Percentiles rank a stretch among this genome's conserved stretches.
Conservation (phyloP, 192 early-diverging fungal genomes). For the Chytriomyces confervae region DNA sequence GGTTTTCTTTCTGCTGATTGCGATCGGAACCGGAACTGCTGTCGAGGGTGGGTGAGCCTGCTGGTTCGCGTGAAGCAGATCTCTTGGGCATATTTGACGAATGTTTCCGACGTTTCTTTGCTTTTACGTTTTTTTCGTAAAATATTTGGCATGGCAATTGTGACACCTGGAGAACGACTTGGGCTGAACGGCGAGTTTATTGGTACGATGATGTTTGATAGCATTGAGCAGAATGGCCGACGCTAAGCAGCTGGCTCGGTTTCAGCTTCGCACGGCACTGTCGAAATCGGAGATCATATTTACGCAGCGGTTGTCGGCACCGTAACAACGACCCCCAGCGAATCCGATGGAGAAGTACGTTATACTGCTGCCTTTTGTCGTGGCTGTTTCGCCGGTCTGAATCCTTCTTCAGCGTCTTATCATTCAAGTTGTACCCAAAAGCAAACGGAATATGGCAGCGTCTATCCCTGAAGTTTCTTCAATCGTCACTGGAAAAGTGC, state of each 20-base stretch:
- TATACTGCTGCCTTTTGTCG: too few species aligned
- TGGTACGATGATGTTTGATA: slow-evolving; percentile 1
- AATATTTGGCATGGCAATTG: slow-evolving; percentile 32
- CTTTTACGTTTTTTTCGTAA: slow-evolving; percentile 21
- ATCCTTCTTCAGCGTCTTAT: background rate
- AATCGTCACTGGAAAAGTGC: slow-evolving; percentile 80
- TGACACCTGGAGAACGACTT: slow-evolving; percentile 80
- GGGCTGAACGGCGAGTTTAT: slow-evolving; percentile 71
- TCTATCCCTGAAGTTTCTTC: slow-evolving; percentile 62
- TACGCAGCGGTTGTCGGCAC: slow-evolving; percentile 7
- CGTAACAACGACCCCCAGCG: slow-evolving; percentile 7
- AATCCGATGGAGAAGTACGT: slow-evolving; percentile 35
- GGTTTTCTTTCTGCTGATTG: background rate
- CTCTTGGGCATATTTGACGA: background rate
- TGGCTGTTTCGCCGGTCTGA: background rate
- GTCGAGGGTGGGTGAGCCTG: background rate
- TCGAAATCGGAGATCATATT: slow-evolving; percentile 14
- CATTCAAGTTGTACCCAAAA: slow-evolving; percentile 23
- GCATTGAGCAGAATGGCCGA: background rate
- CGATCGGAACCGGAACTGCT: background rate
- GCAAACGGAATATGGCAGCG: slow-evolving; percentile 21
- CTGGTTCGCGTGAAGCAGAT: background rate
- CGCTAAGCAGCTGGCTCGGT: too few species aligned
- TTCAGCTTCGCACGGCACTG: slow-evolving; percentile 25
- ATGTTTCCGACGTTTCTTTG: background rate